Evolutionary conservation across 345 rosid genomes (phyloP).

Genomic region (Orychophragmus violaceus): DNA sequence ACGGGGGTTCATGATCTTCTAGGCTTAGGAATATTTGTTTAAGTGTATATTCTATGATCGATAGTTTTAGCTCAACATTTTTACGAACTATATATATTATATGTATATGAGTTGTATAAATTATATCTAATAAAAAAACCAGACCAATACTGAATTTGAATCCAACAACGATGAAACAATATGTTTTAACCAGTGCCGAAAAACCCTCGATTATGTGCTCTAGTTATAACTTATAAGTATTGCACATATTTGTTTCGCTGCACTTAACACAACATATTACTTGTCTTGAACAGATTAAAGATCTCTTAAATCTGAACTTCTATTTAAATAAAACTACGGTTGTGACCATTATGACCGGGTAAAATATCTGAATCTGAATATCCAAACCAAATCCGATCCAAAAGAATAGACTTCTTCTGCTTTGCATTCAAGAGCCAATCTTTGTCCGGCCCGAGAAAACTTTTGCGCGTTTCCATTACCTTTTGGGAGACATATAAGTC

Average conservation of each 20-base stretch:
- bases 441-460: too few relatives aligned
- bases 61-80: neutral
- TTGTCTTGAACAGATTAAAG: neutral
- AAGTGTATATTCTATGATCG: neutral
- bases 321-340: too few relatives aligned
- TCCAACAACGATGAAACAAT: neutral
- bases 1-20: neutral
- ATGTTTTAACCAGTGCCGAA: neutral
- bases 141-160: neutral
- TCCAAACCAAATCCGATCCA: too few relatives aligned
- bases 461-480: too few relatives aligned
- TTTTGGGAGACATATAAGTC: too few relatives aligned
- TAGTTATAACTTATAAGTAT: neutral
- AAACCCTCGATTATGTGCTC: neutral
- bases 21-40: neutral
- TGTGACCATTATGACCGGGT: too few relatives aligned
- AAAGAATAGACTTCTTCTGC: too few relatives aligned
- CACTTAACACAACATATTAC: neutral
- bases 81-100: neutral
- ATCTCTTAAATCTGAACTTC: neutral
- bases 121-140: neutral
- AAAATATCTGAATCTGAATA: too few relatives aligned
- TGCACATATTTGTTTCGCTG: neutral
- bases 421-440: too few relatives aligned
- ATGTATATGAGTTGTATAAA: neutral